Evolutionary conservation across 768 basidiomycete species (phyloP), one percentile per base, ranked within the genome.

Genomic region (Lyophyllum atratum): DNA sequence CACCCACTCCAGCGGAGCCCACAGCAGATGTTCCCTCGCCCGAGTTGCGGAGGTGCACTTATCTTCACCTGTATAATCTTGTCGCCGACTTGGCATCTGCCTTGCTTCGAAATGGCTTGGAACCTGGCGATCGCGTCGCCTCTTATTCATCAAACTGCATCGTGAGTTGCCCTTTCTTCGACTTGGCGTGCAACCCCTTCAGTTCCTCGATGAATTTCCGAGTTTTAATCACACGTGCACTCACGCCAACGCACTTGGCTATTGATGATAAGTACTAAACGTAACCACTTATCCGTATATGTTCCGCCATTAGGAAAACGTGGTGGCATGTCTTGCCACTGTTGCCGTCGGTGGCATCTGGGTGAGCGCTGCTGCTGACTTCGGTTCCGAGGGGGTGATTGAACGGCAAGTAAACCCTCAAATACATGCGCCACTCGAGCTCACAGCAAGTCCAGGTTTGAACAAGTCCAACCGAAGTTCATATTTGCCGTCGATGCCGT

Each of bases 281-380:
- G 4, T 31, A 21, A 44, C 40, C 15, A 14, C 24, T 49, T 47
- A 51, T 42, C 40, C 43, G 31, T 42, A n/a, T n/a, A 50, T 54
- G 39, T 39, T 24, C 49, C 47, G 40, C 33, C 31, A 57, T 19
- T 49, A 89, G 87, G 88, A 89, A 74, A 88, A 85, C 62, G 81
- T 87, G 6, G 84, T 77, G 17, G 83, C 84, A 1, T 87, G 83
- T 68, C 80, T 90, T 25, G 88, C 88, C 7, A 78, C 87, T 17
- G 74, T 85, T 37, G 88, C 89, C 21, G 73, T 91, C 49, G 90
- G 86, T 45, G 89, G 80, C n/a, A 89, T 93, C 42, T 93, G 90
- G 87, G 89, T 90, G 43, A 86, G 85, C 64, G 89, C 89, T 14
- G 89, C 90, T 17, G 85, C 90, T 15, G 91, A 93, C 70, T 92